Conservation (phyloP, 768 basidiomycete genomes). For the Basidioascus undulatus region DNA sequence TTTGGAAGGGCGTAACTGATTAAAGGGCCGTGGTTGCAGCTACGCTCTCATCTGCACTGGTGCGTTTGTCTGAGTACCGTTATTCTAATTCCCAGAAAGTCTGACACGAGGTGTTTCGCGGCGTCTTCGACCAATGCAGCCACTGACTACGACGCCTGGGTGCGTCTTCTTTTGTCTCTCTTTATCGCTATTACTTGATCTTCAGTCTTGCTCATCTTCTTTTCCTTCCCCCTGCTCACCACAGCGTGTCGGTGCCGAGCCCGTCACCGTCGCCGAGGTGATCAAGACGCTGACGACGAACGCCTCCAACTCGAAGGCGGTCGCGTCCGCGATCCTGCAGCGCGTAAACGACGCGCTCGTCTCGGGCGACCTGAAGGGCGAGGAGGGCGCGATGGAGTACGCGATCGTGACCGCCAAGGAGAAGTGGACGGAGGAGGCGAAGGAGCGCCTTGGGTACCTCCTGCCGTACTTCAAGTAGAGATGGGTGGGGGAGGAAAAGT, state of each 20-base stretch:
- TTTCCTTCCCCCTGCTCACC: no score
- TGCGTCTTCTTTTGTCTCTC: no score
- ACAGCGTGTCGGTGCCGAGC: conserved; percentile 43
- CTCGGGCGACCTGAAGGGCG: conserved; percentile 10
- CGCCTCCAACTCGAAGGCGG: conserved; percentile 54
- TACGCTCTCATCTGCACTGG: conserved; percentile 57
- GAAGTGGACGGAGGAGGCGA: conserved; percentile 15
- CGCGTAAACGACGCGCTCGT: conserved; percentile 11
- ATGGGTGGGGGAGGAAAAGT: no score
- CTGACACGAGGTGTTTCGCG: not conserved
- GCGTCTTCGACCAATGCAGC: conserved; percentile 23
- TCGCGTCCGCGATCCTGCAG: conserved; percentile 20
- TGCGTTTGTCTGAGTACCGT: not conserved
- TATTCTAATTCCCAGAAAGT: not conserved
- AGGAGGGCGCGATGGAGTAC: conserved; percentile 20
- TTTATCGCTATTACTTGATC: no score
- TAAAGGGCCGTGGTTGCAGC: conserved; percentile 30
- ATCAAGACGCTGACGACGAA: conserved; percentile 69
- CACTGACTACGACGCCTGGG: conserved; percentile 95
- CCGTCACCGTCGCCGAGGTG: conserved; percentile 77
- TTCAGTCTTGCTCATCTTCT: no score
- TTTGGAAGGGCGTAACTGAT: no score
- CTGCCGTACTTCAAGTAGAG: conserved; percentile 16
- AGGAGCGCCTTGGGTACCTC: conserved; percentile 19
- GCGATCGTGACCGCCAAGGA: conserved; percentile 17